Evolutionary conservation across 129 eudicot species (phyloP).

Genomic region (Dittrichia graveolens): DNA sequence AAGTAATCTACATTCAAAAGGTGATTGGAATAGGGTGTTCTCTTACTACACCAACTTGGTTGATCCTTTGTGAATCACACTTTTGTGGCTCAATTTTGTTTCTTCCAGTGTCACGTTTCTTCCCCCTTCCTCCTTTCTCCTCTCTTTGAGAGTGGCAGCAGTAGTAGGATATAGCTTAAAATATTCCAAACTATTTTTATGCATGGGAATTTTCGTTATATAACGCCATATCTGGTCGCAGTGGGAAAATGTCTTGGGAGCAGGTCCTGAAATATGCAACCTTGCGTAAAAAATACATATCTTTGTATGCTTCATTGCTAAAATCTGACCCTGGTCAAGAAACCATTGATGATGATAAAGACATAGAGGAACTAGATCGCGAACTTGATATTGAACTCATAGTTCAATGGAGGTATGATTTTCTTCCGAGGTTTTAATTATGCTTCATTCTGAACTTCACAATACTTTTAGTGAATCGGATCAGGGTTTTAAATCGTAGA

Average conservation of each 20-base stretch:
- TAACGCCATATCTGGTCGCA: constrained; percentile 41
- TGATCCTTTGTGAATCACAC: too few relatives aligned
- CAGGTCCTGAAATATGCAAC: constrained; percentile 86
- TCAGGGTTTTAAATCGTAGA: constrained; percentile 17
- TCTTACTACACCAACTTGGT: too few relatives aligned
- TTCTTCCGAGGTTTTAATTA: background rate
- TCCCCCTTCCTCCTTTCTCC: too few relatives aligned
- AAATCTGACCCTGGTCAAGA: constrained; percentile 67
- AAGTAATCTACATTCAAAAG: background rate
- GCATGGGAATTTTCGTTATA: constrained; percentile 15
- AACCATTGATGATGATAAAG: constrained; percentile 74
- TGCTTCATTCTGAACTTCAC: constrained; percentile 9
- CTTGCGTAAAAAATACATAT: constrained; percentile 85
- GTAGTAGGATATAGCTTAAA: constrained; percentile 5
- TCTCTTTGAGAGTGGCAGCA: constrained; percentile 2
- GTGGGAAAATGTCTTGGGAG: constrained; percentile 96
- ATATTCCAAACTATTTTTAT: background rate
- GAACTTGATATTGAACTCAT: constrained; percentile 92
- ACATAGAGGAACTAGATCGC: constrained; percentile 81
- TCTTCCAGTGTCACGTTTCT: too few relatives aligned
- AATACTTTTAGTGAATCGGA: constrained; percentile 10
- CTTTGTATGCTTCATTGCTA: constrained; percentile 82
- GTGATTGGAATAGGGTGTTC: background rate
- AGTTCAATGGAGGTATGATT: constrained; percentile 89
- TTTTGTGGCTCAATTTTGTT: too few relatives aligned